A percentile compares a stretch with the other conserved stretches of the same genome.
Conservation (phyloP, 306 rosid species). For the Gastrolobium villosum region DNA sequence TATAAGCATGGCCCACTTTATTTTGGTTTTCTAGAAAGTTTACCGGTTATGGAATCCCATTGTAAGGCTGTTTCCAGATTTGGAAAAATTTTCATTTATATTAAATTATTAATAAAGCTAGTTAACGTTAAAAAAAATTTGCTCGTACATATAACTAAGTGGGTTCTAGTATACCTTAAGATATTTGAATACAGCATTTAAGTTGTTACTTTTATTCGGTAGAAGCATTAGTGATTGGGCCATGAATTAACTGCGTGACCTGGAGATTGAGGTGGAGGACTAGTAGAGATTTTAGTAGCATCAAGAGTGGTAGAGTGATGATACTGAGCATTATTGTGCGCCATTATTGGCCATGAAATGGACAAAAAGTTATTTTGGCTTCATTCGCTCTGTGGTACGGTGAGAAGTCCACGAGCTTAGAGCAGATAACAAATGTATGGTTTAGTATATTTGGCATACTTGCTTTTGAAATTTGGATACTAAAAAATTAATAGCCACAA, state of each 20-base stretch:
- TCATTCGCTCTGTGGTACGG: neutral
- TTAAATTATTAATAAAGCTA: neutral
- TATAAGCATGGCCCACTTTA: neutral
- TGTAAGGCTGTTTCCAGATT: neutral
- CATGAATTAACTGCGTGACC: neutral
- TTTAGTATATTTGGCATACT: conserved; percentile 2
- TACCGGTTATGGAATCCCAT: neutral
- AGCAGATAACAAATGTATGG: conserved; percentile 10
- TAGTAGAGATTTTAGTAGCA: neutral
- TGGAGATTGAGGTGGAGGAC: neutral
- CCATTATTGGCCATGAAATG: conserved; percentile 1
- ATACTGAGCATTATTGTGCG: neutral
- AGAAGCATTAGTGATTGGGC: conserved; percentile 12
- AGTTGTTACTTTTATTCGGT: neutral
- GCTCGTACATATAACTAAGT: neutral
- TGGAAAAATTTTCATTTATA: neutral
- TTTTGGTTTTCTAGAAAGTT: neutral
- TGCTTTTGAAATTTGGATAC: neutral
- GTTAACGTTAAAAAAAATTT: neutral
- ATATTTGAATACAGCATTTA: neutral
- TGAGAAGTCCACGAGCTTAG: neutral
- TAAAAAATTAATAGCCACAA: neutral
- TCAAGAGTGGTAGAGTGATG: too few relatives aligned
- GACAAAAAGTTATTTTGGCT: conserved; percentile 21
- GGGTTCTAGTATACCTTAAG: neutral